phyloP scores from a whole-genome alignment of 164 flowering plant genomes.

The Aristolochia fimbriata region DNA sequence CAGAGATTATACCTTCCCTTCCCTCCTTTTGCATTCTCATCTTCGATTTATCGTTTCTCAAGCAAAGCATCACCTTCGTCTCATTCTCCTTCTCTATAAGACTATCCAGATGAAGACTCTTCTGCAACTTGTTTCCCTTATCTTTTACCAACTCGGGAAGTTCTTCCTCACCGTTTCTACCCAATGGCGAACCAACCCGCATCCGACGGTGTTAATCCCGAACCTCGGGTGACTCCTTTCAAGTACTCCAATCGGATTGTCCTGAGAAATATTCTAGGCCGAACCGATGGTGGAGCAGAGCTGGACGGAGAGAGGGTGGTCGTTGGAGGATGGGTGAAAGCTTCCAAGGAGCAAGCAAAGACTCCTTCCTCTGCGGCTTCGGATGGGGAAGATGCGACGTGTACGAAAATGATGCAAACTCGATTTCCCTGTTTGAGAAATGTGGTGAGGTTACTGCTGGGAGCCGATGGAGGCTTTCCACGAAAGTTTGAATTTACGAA shows the following conservation, averaged over 20 bases:
- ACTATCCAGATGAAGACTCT: background rate
- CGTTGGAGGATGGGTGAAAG: constrained; percentile 92
- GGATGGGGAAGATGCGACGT: constrained; percentile 1
- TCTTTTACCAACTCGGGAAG: background rate
- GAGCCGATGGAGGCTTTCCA: constrained; percentile 2
- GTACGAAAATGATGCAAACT: background rate
- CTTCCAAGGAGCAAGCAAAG: constrained; percentile 39
- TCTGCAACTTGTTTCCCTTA: background rate
- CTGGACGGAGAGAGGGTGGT: constrained; percentile 54
- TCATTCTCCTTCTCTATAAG: constrained; percentile 5
- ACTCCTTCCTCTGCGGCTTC: constrained; percentile 12
- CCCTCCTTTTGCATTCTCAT: constrained; percentile 9
- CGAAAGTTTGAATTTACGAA: constrained; percentile 23
- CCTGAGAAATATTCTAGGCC: constrained; percentile 38
- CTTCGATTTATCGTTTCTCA: constrained; percentile 11
- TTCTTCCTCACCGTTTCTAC: background rate
- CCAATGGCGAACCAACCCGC: constrained; percentile 14
- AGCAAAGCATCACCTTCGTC: constrained; percentile 30
- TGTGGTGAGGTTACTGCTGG: constrained; percentile 36
- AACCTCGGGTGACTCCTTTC: constrained; percentile 9
- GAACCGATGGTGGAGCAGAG: constrained; percentile 43
- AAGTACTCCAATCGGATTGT: constrained; percentile 65
- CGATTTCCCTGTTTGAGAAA: constrained; percentile 37
- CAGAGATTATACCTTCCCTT: constrained; percentile 37
- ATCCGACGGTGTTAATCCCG: constrained; percentile 11